These are phyloP conservation scores for Ambrosiella xylebori DNA, from an alignment of 2,329 filamentous ascomycete genomes.

Conservation along the genomic window DNA sequence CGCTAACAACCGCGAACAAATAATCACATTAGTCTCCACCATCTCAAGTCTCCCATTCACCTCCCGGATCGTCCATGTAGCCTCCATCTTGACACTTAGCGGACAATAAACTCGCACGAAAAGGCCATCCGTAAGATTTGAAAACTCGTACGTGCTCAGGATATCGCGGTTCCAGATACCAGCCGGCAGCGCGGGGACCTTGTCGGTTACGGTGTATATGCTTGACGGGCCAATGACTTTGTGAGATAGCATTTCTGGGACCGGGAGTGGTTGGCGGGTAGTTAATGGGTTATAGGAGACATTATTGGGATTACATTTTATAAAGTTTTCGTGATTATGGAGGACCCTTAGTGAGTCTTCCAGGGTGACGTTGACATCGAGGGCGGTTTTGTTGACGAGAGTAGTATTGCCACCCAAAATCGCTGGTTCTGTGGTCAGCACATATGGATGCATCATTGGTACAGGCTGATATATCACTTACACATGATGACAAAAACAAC, in stretches of 20 bases:
- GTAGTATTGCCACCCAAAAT: conserved; percentile 28
- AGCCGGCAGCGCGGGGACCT: conserved; percentile 34
- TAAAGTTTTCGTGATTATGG: conserved; percentile 34
- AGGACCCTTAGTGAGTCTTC: conserved; percentile 27
- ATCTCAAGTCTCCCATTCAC: conserved; percentile 22
- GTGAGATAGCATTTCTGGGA: conserved; percentile 12
- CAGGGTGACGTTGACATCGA: conserved; percentile 23
- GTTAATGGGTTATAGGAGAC: conserved; percentile 24
- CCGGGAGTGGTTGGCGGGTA: conserved; percentile 16
- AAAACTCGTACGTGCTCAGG: conserved; percentile 36
- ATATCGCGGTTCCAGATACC: conserved; percentile 38
- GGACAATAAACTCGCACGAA: conserved; percentile 36
- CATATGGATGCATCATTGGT: no score
- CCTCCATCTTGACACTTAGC: conserved; percentile 35
- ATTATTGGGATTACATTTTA: conserved; percentile 35
- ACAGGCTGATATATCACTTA: neutral
- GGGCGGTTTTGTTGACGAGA: conserved; percentile 25
- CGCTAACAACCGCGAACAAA: conserved; percentile 31
- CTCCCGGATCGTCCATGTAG: conserved; percentile 28
- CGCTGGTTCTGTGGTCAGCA: no score
- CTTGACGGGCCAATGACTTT: conserved; percentile 16
- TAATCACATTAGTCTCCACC: conserved; percentile 33
- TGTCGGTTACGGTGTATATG: conserved; percentile 32
- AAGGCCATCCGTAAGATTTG: conserved; percentile 29
- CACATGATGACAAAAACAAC: neutral